Conservation (phyloP, 2,329 filamentous ascomycete genomes). For the Sclerotinia glacialis region DNA sequence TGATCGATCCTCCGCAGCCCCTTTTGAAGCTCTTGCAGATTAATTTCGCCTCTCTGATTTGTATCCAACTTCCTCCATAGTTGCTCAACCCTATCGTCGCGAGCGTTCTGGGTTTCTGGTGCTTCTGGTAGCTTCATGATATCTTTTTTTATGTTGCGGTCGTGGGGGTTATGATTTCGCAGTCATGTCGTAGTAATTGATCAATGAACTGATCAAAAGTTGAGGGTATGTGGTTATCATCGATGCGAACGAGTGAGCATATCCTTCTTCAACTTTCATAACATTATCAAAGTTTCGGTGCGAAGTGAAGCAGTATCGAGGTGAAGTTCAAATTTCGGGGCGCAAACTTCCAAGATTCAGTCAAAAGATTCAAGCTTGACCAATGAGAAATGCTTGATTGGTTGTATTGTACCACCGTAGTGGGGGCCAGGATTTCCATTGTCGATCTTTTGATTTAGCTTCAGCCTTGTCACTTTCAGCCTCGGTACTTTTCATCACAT, state of each 20-base stretch:
- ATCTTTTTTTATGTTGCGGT: slow-evolving; percentile 19
- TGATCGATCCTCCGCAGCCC: slow-evolving; percentile 88
- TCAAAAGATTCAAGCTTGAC: slow-evolving; percentile 17
- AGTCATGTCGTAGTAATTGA: slow-evolving; percentile 29
- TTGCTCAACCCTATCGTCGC: slow-evolving; percentile 76
- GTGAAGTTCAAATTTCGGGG: slow-evolving; percentile 13
- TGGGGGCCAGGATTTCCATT: not conserved
- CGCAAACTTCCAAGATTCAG: slow-evolving; percentile 16
- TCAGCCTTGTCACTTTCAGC: slow-evolving; percentile 22
- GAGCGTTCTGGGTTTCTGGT: slow-evolving; percentile 72
- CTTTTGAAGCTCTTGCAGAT: slow-evolving; percentile 78
- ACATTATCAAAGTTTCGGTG: slow-evolving; percentile 9
- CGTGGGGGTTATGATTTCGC: slow-evolving; percentile 29
- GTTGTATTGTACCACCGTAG: slow-evolving; percentile 16
- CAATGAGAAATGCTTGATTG: slow-evolving; percentile 23
- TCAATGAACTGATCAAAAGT: slow-evolving; percentile 23
- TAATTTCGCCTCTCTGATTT: slow-evolving; percentile 72
- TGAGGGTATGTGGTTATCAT: slow-evolving; percentile 28
- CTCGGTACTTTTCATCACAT: not conserved
- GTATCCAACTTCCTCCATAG: slow-evolving; percentile 84
- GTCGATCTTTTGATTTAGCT: not conserved
- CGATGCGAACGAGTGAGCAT: slow-evolving; percentile 22
- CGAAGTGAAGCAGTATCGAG: slow-evolving; percentile 1
- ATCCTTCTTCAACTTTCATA: slow-evolving; percentile 1
- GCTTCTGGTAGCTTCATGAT: slow-evolving; percentile 51